These are phyloP conservation scores for Boletus vinaceobasis DNA, from an alignment of 768 basidiomycete genomes.

Conservation along the genomic window DNA sequence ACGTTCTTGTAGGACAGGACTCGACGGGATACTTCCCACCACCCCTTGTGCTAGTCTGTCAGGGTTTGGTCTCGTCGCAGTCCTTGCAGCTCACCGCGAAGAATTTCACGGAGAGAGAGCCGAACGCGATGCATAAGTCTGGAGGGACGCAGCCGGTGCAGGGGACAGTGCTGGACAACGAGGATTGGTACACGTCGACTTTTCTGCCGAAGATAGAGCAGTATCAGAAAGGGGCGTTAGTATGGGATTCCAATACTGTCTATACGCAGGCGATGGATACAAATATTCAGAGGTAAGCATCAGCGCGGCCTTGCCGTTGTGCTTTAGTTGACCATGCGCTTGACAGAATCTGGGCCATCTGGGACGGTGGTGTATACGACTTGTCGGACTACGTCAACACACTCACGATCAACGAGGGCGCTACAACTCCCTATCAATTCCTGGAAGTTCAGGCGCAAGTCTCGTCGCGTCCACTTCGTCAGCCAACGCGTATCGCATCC, in stretches of 20 bases:
- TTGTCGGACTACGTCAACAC: conserved; percentile 87
- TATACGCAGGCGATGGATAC: conserved; percentile 46
- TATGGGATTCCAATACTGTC: conserved; percentile 51
- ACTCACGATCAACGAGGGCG: conserved; percentile 45
- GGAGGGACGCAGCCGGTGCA: conserved; percentile 50
- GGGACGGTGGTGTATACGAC: conserved; percentile 73
- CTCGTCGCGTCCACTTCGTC: conserved; percentile 73
- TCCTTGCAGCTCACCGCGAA: conserved; percentile 54
- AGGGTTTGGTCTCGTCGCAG: conserved; percentile 60
- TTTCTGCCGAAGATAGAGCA: conserved; percentile 75
- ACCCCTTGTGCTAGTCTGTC: conserved; percentile 74
- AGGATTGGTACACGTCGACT: conserved; percentile 71
- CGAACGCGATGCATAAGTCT: conserved; percentile 72
- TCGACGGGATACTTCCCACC: conserved; percentile 83
- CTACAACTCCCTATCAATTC: conserved; percentile 56
- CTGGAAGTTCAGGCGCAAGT: conserved; percentile 92
- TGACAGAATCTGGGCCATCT: conserved; percentile 77
- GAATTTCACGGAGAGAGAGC: conserved; percentile 61
- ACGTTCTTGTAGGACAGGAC: conserved; percentile 78
- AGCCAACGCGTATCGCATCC: conserved; percentile 54
- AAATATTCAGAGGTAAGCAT: conserved; percentile 39
- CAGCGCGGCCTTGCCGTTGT: not conserved
- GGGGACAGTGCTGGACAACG: conserved; percentile 42
- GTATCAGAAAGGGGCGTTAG: conserved; percentile 80
- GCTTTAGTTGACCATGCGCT: not conserved